Evolutionary conservation across 441 rosid genomes (phyloP).

Genomic region (Corymbia calophylla): DNA sequence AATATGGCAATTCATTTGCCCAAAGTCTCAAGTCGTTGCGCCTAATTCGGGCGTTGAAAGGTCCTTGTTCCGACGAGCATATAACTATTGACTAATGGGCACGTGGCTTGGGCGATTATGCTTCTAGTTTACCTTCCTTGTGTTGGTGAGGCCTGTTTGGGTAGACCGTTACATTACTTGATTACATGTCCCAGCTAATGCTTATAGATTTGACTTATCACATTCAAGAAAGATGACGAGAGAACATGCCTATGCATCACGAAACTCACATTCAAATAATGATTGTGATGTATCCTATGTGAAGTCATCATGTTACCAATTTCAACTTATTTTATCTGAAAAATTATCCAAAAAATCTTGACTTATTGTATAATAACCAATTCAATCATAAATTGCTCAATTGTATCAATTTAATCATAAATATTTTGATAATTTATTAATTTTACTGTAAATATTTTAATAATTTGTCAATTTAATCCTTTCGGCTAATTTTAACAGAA

Average conservation of each 20-base stretch:
- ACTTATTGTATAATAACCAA: rapidly evolving
- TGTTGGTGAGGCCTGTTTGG: background rate
- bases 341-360: rapidly evolving
- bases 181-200: background rate
- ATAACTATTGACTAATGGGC: background rate
- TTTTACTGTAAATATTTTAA: no score
- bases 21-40: background rate
- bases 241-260: background rate
- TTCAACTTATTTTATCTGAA: background rate
- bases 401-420: rapidly evolving
- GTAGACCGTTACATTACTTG: background rate
- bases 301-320: background rate
- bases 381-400: no score
- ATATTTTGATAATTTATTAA: no score
- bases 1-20: background rate
- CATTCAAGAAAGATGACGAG: background rate
- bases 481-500: no score
- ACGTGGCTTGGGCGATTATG: background rate
- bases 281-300: background rate
- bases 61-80: background rate
- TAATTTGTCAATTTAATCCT: no score
- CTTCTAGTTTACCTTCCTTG: background rate
- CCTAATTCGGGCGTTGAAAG: background rate
- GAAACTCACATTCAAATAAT: background rate
- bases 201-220: background rate